Conservation (phyloP, 2,329 filamentous ascomycete species). For the Lachnellula occidentalis region DNA sequence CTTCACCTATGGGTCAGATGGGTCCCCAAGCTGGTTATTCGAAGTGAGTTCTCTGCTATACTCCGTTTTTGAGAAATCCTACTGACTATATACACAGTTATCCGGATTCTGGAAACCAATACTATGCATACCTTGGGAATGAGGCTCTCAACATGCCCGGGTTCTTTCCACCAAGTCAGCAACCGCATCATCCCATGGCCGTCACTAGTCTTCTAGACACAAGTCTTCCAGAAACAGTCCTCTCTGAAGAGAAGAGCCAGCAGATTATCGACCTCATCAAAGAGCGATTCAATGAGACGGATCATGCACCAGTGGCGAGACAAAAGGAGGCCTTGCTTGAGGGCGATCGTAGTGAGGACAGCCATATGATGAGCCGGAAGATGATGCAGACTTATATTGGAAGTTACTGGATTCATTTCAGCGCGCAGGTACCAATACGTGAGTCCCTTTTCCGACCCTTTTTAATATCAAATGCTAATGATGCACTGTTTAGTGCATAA, state of each 20-base stretch:
- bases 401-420: constrained; percentile 93
- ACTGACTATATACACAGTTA: constrained; percentile 39
- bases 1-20: constrained; percentile 46
- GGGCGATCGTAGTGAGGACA: constrained; percentile 64
- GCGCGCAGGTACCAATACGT: constrained; percentile 82
- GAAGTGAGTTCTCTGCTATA: constrained; percentile 41
- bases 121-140: constrained; percentile 46
- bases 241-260: constrained; percentile 83
- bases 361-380: constrained; percentile 69
- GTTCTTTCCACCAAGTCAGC: constrained; percentile 45
- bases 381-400: constrained; percentile 96
- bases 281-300: constrained; percentile 73
- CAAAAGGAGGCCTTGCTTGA: constrained; percentile 73
- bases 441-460: constrained; percentile 5
- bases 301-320: constrained; percentile 66
- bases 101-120: constrained; percentile 45
- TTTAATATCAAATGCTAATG: constrained; percentile 4
- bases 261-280: constrained; percentile 79
- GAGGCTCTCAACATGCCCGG: constrained; percentile 46
- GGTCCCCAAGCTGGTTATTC: constrained; percentile 40
- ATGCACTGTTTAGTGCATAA: constrained; percentile 57
- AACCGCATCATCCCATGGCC: constrained; percentile 76
- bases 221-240: constrained; percentile 68
- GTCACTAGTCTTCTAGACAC: constrained; percentile 81
- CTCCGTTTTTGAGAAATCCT: background rate